phyloP scores from a whole-genome alignment of 176 grass and related monocot species.

The Cenchrus americanus region DNA sequence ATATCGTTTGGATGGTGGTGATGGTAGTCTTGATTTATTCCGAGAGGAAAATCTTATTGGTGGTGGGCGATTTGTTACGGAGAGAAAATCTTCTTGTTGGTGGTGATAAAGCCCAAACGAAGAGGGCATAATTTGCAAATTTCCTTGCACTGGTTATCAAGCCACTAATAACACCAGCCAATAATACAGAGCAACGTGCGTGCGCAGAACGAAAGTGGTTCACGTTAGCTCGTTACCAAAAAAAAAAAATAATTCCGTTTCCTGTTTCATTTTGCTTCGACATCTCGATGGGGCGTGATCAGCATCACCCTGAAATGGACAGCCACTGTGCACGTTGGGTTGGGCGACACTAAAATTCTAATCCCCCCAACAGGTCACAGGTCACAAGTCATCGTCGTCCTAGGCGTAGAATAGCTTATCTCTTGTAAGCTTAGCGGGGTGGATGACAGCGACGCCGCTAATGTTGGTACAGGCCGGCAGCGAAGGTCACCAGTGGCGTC shows the following conservation, averaged over 20 bases:
- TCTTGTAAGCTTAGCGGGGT: neutral
- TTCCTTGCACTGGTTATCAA: neutral
- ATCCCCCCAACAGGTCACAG: neutral
- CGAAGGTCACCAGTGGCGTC: slow-evolving; percentile 42
- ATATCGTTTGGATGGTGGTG: no score
- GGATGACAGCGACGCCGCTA: neutral
- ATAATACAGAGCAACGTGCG: neutral
- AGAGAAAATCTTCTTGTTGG: no score
- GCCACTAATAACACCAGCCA: neutral
- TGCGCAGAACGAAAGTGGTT: neutral
- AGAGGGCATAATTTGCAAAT: neutral
- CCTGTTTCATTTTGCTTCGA: neutral
- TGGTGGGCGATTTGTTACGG: no score
- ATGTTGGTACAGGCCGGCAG: neutral
- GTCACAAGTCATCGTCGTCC: neutral
- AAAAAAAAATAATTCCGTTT: neutral
- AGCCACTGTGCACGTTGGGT: neutral
- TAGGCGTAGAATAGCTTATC: slow-evolving; percentile 31
- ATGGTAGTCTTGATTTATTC: no score
- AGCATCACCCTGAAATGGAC: neutral
- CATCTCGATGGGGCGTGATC: neutral
- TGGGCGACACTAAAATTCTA: neutral
- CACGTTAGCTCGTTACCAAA: neutral
- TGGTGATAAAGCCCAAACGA: no score
- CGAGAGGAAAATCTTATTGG: no score